Base-by-base conservation (phyloP, 805 yeast genomes). In the Teunomyces lycoperdinae region DNA sequence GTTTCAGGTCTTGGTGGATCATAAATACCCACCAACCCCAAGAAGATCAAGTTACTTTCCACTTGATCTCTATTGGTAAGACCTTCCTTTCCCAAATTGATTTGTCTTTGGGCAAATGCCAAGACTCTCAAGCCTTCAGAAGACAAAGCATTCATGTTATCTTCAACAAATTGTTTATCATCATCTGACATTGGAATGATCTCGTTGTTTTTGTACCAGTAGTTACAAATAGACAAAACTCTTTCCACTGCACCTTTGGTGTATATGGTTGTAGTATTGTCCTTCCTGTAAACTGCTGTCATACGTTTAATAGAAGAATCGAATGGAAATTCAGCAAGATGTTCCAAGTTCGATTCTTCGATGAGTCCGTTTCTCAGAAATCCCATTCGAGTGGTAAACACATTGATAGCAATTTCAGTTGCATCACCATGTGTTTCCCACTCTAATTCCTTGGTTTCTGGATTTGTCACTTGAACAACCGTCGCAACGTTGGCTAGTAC, bases 371-470 rank as follows among this genome's bases (percentile, higher is more conserved):
- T 68, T 33, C 68, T 50, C 9, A 40, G 34, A 30, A 44, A 55
- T 4, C 58, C 60, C 32, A 62, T 48, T 49, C 71, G 52, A n/a
- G 59, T 54, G 26, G 67, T 58, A 50, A 64, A 65, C 4, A 65
- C 68, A 49, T 66, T 58, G 43, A 66, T 65, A 40, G 71, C 71
- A 47, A 65, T 63, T 51, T 66, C 71, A 17, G 71, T 66, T 13
- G 71, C 66, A 56, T 66, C 71, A 24, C 71, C 71, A 60, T 55
- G 73, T 29, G 61, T 73, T 52, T 62, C 71, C 77, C 77, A 58
- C 44, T 53, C 64, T 50, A 63, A 45, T 39, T 66, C 67, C 4
- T 63, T 66, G 27, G 63, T 55, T 27, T 58, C 61, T 20, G 65
- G 58, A 29, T 32, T 30, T 9, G 45, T 24, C 5, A 42, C 39